Evolutionary conservation across 768 basidiomycete species (phyloP).

Genomic region (Panus rudis): DNA sequence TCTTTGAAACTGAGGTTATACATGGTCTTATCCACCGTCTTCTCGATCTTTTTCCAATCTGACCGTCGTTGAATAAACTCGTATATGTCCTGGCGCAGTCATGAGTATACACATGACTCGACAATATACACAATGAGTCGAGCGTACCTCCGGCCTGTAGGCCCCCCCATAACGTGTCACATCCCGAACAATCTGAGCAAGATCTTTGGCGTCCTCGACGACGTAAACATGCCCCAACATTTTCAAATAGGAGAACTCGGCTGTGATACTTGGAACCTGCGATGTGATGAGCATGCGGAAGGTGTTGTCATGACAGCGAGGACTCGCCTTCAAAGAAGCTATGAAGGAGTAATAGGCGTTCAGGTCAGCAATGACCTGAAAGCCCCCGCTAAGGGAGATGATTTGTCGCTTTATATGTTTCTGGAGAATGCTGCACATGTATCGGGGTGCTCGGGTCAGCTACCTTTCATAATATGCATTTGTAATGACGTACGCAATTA

Average conservation of each 20-base stretch:
- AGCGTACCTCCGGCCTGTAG: conserved; percentile 79
- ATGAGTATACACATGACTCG: background rate
- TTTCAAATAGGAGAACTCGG: conserved; percentile 90
- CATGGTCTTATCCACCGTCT: conserved; percentile 92
- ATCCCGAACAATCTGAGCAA: conserved; percentile 93
- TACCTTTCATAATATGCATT: background rate
- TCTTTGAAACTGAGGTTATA: conserved; percentile 91
- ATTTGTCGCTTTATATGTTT: conserved; percentile 97
- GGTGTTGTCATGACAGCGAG: background rate
- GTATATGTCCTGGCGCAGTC: conserved; percentile 86
- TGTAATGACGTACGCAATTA: conserved; percentile 21
- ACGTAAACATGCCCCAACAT: conserved; percentile 98
- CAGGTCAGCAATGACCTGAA: conserved; percentile 93
- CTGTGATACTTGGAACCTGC: conserved; percentile 70
- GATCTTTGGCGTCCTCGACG: conserved; percentile 91
- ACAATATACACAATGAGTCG: background rate
- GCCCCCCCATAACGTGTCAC: conserved; percentile 94
- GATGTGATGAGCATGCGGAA: conserved; percentile 1
- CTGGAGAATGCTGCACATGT: conserved; percentile 67
- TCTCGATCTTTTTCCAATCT: conserved; percentile 99
- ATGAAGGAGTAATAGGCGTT: conserved; percentile 93
- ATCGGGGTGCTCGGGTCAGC: conserved; percentile 3
- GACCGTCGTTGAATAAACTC: conserved; percentile 92
- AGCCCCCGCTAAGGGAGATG: conserved; percentile 88
- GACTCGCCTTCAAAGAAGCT: conserved; percentile 66